phyloP scores from a whole-genome alignment of 768 basidiomycete genomes.

The Hemileccinum rubropunctum region DNA sequence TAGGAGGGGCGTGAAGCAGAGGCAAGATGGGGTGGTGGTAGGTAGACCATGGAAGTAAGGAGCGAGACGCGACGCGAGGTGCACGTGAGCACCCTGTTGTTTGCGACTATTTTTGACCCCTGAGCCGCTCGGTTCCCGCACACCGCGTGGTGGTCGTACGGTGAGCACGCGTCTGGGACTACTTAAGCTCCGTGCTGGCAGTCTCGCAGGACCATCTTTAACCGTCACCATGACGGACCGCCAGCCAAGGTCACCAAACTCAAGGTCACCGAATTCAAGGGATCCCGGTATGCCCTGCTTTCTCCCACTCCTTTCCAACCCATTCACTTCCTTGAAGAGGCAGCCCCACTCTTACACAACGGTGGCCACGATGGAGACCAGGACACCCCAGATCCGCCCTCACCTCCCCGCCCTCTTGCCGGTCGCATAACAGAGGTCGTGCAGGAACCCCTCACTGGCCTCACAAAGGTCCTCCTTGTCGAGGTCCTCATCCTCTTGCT shows the following conservation, averaged over 20 bases:
- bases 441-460: conserved; percentile 76
- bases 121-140: conserved; percentile 6
- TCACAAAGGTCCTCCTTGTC: conserved; percentile 79
- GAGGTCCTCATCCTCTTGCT: conserved; percentile 76
- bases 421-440: conserved; percentile 49
- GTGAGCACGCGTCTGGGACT: conserved; percentile 27
- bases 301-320: not conserved
- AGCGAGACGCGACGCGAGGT: conserved; percentile 1
- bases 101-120: conserved; percentile 20
- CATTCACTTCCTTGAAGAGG: conserved; percentile 41
- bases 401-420: conserved; percentile 30
- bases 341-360: conserved; percentile 60
- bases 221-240: conserved; percentile 53
- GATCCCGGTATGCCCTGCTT: conserved; percentile 48
- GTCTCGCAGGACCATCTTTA: conserved; percentile 7
- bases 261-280: conserved; percentile 39
- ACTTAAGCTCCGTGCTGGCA: conserved; percentile 26
- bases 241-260: conserved; percentile 53
- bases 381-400: conserved; percentile 33
- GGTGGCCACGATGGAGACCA: conserved; percentile 42
- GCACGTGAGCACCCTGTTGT: conserved; percentile 16
- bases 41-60: conserved; percentile 57
- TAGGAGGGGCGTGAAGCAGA: conserved; percentile 61
- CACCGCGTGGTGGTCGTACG: conserved; percentile 27
- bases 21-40: conserved; percentile 69